Conservation (phyloP, 768 basidiomycete genomes). For the Leccinum barrowsii region DNA sequence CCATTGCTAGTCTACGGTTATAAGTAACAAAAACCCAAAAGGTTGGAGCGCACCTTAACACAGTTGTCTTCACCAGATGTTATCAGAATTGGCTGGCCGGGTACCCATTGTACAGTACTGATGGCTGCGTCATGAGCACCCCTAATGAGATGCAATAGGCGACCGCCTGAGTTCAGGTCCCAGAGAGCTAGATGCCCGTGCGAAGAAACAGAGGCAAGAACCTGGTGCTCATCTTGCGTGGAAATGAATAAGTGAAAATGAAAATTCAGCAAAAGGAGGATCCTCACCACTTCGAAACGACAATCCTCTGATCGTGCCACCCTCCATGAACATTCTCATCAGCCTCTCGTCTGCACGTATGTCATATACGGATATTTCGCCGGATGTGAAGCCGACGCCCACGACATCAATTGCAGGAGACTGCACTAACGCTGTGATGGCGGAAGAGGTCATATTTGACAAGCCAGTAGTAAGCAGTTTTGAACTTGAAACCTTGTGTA, state of each 20-base stretch:
- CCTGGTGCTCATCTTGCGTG: constrained; percentile 73
- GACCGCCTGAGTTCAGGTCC: constrained; percentile 83
- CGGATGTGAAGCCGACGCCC: constrained; percentile 87
- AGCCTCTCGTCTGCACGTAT: constrained; percentile 86
- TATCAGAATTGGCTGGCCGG: constrained; percentile 87
- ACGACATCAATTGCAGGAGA: constrained; percentile 96
- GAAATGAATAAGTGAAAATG: constrained; percentile 2
- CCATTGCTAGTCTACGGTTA: constrained; percentile 75
- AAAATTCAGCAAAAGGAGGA: constrained; percentile 1
- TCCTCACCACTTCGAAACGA: constrained; percentile 81
- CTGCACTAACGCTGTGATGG: constrained; percentile 80
- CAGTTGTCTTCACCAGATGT: constrained; percentile 94
- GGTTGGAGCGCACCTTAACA: constrained; percentile 63
- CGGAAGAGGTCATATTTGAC: constrained; percentile 30
- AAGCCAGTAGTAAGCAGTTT: constrained; percentile 43
- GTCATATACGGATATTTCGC: constrained; percentile 86
- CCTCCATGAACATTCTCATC: constrained; percentile 88
- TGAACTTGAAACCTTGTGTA: constrained; percentile 70
- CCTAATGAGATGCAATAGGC: constrained; percentile 77
- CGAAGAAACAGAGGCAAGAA: constrained; percentile 84
- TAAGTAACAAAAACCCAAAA: background rate
- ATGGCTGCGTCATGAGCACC: constrained; percentile 89
- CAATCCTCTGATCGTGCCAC: constrained; percentile 69
- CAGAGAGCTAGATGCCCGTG: constrained; percentile 88
- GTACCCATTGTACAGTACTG: constrained; percentile 83